phyloP scores from a whole-genome alignment of 2,329 filamentous ascomycete species.

The Phialemoniopsis sp. region DNA sequence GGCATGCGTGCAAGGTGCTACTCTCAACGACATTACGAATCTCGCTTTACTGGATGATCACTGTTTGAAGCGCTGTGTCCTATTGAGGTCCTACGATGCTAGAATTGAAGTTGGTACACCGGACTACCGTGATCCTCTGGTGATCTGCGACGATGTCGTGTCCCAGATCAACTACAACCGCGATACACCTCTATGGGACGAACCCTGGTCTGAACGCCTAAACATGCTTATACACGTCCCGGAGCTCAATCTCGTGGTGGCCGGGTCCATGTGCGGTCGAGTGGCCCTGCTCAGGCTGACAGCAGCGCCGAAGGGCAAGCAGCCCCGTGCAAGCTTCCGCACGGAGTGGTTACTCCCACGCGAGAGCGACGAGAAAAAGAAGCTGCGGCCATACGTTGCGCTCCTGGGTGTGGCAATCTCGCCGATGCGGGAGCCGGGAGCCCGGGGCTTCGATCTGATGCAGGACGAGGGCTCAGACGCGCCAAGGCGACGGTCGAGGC shows the following conservation, averaged over 20 bases:
- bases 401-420: conserved; percentile 66
- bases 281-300: conserved; percentile 61
- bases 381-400: conserved; percentile 40
- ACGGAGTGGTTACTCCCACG: conserved; percentile 50
- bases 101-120: no score
- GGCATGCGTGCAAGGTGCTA: no score
- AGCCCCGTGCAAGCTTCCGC: conserved; percentile 40
- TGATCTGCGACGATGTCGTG: conserved; percentile 25
- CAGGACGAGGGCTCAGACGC: conserved; percentile 13
- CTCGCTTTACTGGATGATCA: no score
- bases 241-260: conserved; percentile 64
- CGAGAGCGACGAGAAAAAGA: conserved; percentile 36
- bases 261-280: conserved; percentile 63
- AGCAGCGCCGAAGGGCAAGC: conserved; percentile 20
- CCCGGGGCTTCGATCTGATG: conserved; percentile 15
- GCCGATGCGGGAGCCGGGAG: conserved; percentile 49
- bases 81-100: no score
- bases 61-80: no score
- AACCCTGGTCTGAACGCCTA: conserved; percentile 41
- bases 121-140: background rate
- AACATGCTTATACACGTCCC: conserved; percentile 63
- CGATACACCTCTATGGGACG: conserved; percentile 17
- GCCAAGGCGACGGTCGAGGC: conserved; percentile 5
- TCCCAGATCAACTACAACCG: conserved; percentile 16
- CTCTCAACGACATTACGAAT: no score